Base-by-base conservation (phyloP, 129 eudicot species). In the Helichrysum umbraculigerum region DNA sequence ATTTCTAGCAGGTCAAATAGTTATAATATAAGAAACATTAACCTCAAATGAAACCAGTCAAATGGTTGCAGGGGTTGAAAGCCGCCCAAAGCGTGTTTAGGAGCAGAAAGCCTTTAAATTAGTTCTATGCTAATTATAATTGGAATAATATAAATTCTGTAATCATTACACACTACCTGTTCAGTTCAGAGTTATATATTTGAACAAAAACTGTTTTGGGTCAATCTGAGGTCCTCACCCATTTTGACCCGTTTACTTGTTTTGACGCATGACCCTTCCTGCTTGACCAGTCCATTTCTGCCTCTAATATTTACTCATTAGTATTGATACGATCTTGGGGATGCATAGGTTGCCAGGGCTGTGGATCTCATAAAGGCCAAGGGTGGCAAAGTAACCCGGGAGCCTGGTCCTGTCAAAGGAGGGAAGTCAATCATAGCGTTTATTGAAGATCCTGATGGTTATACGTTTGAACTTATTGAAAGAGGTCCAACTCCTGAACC, bases 401-500 rank as follows among this genome's bases (percentile, higher is more conserved):
- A 91, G 81, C 96, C 99, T 25, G 93, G 99, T 60, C 96, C 97
- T 1, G 97, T 91, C 29, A 91, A 91, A 78, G 99, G 97, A 22
- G 97, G 99, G 19, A 89, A 80, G 39, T 84, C 94, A n/a, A 83
- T 91, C 33, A 94, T 91, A 79, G 99, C 99, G 32, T 91, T 91
- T 79, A 63, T 91, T 47, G 96, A 94, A 85, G 96, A 94, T 87
- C 99, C 99, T 19, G 96, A 95, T 83, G 97, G 97, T 73, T 95
- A 95, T 73, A 91, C 86, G 50, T 95, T 95, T 84, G 99, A 95
- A 72, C 93, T 95, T 79, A 71, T 95, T 71, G 97, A 91, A 78
- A 84, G 97, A 81, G 96, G 90, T 66, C 92, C 97, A 21, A 95
- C 99, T 47, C 96, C 97, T 16, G 96, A 95, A 78, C 99, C 99